Base-by-base conservation (phyloP, 495 filamentous ascomycete genomes). In the Annulohypoxylon bovei region DNA sequence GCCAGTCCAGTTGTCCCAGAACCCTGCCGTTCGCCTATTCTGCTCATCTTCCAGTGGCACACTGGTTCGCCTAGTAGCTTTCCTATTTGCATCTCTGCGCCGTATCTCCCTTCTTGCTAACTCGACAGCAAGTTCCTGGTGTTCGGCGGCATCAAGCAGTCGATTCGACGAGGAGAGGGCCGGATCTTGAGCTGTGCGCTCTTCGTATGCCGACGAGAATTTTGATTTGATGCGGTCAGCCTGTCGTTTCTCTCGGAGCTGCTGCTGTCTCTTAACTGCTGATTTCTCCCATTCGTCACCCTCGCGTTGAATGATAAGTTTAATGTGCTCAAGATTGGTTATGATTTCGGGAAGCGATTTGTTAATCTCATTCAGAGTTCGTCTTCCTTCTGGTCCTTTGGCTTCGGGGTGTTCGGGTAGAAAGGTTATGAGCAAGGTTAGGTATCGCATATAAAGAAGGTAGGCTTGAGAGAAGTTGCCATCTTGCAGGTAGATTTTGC, bases 391-490 rank as follows among this genome's bases (percentile, higher is more conserved):
- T 16, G 77, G 74, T 0, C 72, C 85, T 86, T 74, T 91, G 81
- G 76, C 95, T 87, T 69, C 87, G 80, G 91, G 90, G 71, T 93
- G 91, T 1, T 74, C 80, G 0, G 83, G 80, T 12, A 93, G 82
- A 40, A 87, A 81, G 1, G 89, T 81, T 28, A 90, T 80, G 3
- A 92, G 83, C 6, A 98, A 85, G 50, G 86, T 85, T 9, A 91
- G 90, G 79, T 94, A 93, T 76, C 95, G 89, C 67, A 94, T 90
- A 7, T 97, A 85, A 16, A 98, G 83, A 22, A 98, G 82, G 80
- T 95, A 99, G 1, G 95, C 90, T 75, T 95, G 91, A 63, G 94
- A 87, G 50, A 93, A 85, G 80, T 97, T 92, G 61, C 91, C 89
- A 81, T 99, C 96, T 18, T 82, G 87, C 73, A 94, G 86, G 77